Conservation (phyloP, 176 grass and related monocot species). For the Oryza coarctata region DNA sequence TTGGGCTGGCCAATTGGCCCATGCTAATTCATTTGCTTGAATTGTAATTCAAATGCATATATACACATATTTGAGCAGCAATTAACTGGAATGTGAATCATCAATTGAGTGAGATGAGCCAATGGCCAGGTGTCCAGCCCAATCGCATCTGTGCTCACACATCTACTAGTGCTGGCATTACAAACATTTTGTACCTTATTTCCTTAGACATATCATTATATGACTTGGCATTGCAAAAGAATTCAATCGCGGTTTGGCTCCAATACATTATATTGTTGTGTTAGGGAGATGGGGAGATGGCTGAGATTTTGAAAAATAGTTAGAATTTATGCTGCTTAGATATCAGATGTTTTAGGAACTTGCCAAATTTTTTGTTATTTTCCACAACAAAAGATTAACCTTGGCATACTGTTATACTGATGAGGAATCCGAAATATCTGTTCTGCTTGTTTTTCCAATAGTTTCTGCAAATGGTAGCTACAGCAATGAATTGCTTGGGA, state of each 20-base stretch:
- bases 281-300: not conserved
- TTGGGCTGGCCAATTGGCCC: not conserved
- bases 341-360: not conserved
- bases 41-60: not conserved
- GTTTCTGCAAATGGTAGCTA: slow-evolving; percentile 73
- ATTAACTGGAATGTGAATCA: not conserved
- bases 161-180: not conserved
- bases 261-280: not conserved
- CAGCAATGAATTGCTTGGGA: slow-evolving; percentile 59
- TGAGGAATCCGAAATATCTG: not conserved
- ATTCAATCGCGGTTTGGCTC: not conserved
- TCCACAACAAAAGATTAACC: not conserved
- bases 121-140: too few species aligned
- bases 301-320: not conserved
- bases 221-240: not conserved
- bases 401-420: slow-evolving; percentile 20
- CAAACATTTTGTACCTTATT: not conserved
- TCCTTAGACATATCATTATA: not conserved
- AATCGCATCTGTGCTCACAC: not conserved
- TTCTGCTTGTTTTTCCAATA: slow-evolving; percentile 42
- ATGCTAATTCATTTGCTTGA: not conserved
- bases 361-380: not conserved
- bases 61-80: not conserved
- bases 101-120: not conserved
- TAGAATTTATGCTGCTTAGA: not conserved